Percentiles rank a stretch among this genome's conserved stretches.
phyloP scores from a whole-genome alignment of 225 moss, liverwort and hornwort genomes.

The Pseudisothecium myosuroides region DNA sequence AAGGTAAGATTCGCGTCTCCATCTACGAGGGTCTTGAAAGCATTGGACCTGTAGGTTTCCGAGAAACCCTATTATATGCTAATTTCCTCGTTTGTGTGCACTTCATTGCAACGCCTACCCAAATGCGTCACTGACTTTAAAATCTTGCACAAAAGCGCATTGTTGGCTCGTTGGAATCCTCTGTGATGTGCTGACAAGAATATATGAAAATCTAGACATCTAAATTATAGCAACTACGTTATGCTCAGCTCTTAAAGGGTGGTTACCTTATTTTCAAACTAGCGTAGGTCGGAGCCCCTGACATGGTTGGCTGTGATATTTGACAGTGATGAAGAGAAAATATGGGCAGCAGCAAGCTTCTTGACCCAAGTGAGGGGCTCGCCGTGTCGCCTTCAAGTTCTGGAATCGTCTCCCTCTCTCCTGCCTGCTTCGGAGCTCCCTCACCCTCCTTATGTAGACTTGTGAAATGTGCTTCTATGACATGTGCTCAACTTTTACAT shows the following conservation, averaged over 20 bases:
- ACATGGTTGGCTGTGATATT: neutral
- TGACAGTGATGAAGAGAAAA: conserved; percentile 32
- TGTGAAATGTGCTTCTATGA: neutral
- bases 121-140: neutral
- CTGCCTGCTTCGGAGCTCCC: neutral
- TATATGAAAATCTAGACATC: neutral
- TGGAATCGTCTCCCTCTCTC: conserved; percentile 21
- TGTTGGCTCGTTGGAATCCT: neutral
- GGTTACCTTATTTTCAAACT: neutral
- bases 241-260: neutral
- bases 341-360: conserved; percentile 43
- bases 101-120: neutral
- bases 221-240: neutral
- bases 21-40: neutral
- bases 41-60: neutral
- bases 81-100: neutral
- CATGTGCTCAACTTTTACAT: neutral
- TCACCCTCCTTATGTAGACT: neutral
- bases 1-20: neutral
- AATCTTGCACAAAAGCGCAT: neutral
- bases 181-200: neutral
- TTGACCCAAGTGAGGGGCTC: conserved; percentile 22
- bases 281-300: neutral
- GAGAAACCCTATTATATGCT: neutral
- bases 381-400: conserved; percentile 31